A percentile compares a stretch with the other conserved stretches of the same genome.
Conservation (phyloP, 192 early-diverging fungal genomes). For the Linnemannia zychae region DNA sequence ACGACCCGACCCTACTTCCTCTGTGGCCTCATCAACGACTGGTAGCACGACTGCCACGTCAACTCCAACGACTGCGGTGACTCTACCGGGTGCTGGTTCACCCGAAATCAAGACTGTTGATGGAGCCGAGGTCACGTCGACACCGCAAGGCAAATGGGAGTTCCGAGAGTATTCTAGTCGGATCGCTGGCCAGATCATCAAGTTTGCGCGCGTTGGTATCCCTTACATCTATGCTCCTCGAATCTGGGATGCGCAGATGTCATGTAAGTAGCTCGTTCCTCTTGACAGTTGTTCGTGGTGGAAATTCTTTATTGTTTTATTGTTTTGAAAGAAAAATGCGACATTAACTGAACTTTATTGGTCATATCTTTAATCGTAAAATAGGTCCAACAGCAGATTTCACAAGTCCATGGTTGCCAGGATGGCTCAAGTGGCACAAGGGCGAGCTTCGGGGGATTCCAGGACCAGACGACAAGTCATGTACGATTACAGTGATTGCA, state of each 20-base stretch:
- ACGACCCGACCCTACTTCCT: constrained; percentile 48
- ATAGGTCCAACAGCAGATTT: constrained; percentile 75
- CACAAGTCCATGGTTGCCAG: constrained; percentile 75
- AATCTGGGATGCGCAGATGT: constrained; percentile 84
- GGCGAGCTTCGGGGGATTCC: constrained; percentile 76
- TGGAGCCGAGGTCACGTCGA: neutral
- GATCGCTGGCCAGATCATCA: constrained; percentile 74
- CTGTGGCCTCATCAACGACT: neutral
- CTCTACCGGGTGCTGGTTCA: neutral
- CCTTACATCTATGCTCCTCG: constrained; percentile 76
- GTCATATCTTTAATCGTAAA: neutral
- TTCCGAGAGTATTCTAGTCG: constrained; percentile 80
- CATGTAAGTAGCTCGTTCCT: constrained; percentile 46
- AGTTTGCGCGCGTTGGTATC: constrained; percentile 72
- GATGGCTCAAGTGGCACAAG: constrained; percentile 82
- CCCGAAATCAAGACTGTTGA: neutral
- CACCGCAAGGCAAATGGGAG: constrained; percentile 65
- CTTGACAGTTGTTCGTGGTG: neutral
- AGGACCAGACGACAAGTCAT: constrained; percentile 66
- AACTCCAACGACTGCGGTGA: neutral
- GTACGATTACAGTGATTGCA: constrained; percentile 75
- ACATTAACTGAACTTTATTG: neutral
- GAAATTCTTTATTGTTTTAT: neutral
- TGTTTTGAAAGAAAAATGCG: neutral
- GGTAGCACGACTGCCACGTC: constrained; percentile 18